A percentile compares a stretch with the other conserved stretches of the same genome.
These are phyloP conservation scores for Pythium folliculosum DNA, from an alignment of 352 stramenopile genomes.

Conservation along the genomic window DNA sequence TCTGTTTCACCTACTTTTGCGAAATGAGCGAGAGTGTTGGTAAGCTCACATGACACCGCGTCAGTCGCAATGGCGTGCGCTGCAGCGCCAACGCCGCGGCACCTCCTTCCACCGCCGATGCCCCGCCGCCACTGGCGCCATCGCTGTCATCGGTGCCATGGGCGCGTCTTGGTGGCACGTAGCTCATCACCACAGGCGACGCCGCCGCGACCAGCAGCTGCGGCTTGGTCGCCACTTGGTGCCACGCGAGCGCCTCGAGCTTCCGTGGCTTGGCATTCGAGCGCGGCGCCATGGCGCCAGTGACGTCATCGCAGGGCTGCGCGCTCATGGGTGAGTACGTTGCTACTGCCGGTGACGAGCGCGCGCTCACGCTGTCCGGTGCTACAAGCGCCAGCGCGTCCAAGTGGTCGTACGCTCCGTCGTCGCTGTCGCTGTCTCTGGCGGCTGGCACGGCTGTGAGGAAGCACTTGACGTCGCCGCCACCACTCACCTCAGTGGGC, in stretches of 20 bases:
- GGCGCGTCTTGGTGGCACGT: neutral
- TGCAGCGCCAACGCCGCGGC: neutral
- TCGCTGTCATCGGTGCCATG: too few relatives aligned
- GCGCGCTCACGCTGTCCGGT: neutral
- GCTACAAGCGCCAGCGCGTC: neutral
- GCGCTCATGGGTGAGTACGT: neutral
- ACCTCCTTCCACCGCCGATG: neutral
- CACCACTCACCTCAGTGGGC: neutral
- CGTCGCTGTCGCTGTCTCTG: neutral
- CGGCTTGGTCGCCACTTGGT: constrained; percentile 50
- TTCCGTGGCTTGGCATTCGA: neutral
- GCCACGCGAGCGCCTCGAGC: constrained; percentile 29
- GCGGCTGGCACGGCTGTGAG: constrained; percentile 21
- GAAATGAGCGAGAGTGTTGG: constrained; percentile 31
- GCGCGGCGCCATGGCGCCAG: neutral
- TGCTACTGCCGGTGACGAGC: neutral
- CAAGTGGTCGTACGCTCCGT: neutral
- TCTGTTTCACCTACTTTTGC: constrained; percentile 15
- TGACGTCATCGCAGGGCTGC: neutral
- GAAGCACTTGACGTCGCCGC: constrained; percentile 28
- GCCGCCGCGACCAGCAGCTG: constrained; percentile 38
- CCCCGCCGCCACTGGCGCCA: neutral
- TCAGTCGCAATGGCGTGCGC: constrained; percentile 17
- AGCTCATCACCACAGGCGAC: neutral
- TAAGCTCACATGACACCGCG: constrained; percentile 31